These are phyloP conservation scores for Saitozyma podzolica DNA, from an alignment of 768 basidiomycete genomes.

Conservation along the genomic window DNA sequence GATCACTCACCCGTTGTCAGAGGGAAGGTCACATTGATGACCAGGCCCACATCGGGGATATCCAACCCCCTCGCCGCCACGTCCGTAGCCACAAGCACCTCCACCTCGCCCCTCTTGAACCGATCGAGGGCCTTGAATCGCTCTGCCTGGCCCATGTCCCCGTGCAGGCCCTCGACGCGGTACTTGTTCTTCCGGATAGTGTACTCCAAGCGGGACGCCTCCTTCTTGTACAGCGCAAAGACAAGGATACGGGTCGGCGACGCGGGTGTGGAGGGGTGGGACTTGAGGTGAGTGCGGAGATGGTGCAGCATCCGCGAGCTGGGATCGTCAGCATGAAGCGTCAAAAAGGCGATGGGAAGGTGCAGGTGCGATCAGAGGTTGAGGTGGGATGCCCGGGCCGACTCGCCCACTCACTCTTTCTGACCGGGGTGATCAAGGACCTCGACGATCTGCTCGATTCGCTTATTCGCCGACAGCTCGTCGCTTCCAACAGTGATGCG, in stretches of 20 bases:
- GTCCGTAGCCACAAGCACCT: slow-evolving; percentile 90
- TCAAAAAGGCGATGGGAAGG: too few relatives aligned
- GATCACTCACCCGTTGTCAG: slow-evolving; percentile 83
- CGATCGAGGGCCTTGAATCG: slow-evolving; percentile 81
- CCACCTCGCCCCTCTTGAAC: slow-evolving; percentile 78
- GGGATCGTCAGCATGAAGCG: slow-evolving; percentile 3
- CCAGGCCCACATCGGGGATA: slow-evolving; percentile 90
- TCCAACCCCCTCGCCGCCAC: slow-evolving; percentile 96
- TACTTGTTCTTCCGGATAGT: slow-evolving; percentile 74
- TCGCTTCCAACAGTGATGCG: slow-evolving; percentile 94
- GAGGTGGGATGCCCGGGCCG: background rate
- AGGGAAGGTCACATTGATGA: slow-evolving; percentile 95
- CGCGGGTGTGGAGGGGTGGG: slow-evolving; percentile 55
- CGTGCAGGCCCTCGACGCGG: slow-evolving; percentile 78
- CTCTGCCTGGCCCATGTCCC: slow-evolving; percentile 82
- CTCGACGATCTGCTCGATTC: slow-evolving; percentile 88
- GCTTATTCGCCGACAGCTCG: slow-evolving; percentile 88
- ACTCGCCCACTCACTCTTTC: slow-evolving; percentile 69
- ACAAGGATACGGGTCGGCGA: slow-evolving; percentile 72
- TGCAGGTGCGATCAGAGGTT: too few relatives aligned
- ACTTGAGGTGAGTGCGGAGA: slow-evolving; percentile 53
- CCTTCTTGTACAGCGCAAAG: slow-evolving; percentile 97
- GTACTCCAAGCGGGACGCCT: slow-evolving; percentile 83
- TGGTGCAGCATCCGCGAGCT: slow-evolving; percentile 50
- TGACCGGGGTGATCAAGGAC: slow-evolving; percentile 80